Conservation (phyloP, 169 alveolate species). For the Babesia bovis region DNA sequence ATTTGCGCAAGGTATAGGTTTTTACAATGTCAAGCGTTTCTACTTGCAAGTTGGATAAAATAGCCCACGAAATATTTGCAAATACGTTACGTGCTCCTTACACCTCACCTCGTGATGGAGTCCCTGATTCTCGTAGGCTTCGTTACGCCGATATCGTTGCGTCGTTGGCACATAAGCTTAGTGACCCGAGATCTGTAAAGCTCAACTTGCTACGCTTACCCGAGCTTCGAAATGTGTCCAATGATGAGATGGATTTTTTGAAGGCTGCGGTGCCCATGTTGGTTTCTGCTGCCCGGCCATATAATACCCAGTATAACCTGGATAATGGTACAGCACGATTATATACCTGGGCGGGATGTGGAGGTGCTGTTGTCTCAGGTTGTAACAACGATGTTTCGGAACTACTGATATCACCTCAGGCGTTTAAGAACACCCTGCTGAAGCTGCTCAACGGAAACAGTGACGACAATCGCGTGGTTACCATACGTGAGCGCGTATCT, state of each 20-base stretch:
- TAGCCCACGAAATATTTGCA: constrained; percentile 55
- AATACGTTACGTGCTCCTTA: constrained; percentile 25
- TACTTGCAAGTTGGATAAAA: constrained; percentile 23
- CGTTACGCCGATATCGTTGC: constrained; percentile 16
- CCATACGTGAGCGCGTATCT: constrained; percentile 6
- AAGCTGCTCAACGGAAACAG: constrained; percentile 34
- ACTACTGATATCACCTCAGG: constrained; percentile 28
- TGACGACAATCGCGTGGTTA: constrained; percentile 32
- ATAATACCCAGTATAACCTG: neutral
- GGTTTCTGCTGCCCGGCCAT: constrained; percentile 35
- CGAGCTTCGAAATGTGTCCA: constrained; percentile 13
- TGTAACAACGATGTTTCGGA: constrained; percentile 11
- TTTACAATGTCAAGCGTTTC: no score
- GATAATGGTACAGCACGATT: constrained; percentile 30
- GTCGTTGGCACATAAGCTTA: neutral
- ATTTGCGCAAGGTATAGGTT: no score
- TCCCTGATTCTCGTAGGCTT: constrained; percentile 13
- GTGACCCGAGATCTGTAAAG: constrained; percentile 21
- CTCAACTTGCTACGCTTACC: constrained; percentile 23
- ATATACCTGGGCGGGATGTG: constrained; percentile 37
- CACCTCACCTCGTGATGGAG: constrained; percentile 28
- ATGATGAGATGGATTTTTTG: constrained; percentile 47
- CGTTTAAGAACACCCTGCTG: constrained; percentile 58
- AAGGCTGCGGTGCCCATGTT: constrained; percentile 46
- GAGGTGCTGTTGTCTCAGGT: neutral